Evolutionary conservation across 75 land plant genomes (phyloP), one percentile per base, ranked within the genome.

Genomic region (Cryptomeria japonica): DNA sequence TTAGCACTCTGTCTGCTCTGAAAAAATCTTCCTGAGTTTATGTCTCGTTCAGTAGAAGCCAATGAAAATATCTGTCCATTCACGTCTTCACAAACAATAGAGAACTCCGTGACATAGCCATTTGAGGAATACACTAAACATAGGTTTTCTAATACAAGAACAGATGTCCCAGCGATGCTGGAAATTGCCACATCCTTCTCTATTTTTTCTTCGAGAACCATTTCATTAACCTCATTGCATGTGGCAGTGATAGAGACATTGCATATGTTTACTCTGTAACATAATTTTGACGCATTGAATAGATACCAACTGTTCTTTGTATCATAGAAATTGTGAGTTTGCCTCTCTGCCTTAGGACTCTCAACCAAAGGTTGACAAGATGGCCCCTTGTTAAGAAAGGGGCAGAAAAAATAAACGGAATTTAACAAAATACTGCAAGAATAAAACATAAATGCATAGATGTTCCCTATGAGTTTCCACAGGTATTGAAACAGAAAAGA

Each of bases 31-130:
- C 25, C 47, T 9, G 18, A 28, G 32, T 82, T 82, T 46, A n/a
- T 25, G 14, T 73, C 77, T 73, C 2, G 34, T 73, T 34, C 47
- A n/a, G 1, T 42, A 44, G 49, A 41, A 82, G 51, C 46, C 11
- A 15, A 2, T 44, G 84, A 82, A 28, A 46, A 82, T 46, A 82
- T 82, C n/a, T 82, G 84, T 82, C 49, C 84, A 42, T 44, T 82
- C 51, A 82, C 19, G 44, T 82, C 84, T 49, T 49, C 84, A 82
- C 84, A 82, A 82, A 82, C 49, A 82, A 82, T 13, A 46, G 84
- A 82, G 51, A 82, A 46, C 84, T 82, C 84, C 84, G 10, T 39
- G 13, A 46, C 32, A 46, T 82, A 38, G 31, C n/a, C 51, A 42
- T 82, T 28, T 42, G 84, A n/a, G 34, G 51, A 28, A 82, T 82